A percentile compares a stretch with the other conserved stretches of the same genome.
Evolutionary conservation across 129 eudicot species (phyloP).

Genomic region (Saposhnikovia divaricata): DNA sequence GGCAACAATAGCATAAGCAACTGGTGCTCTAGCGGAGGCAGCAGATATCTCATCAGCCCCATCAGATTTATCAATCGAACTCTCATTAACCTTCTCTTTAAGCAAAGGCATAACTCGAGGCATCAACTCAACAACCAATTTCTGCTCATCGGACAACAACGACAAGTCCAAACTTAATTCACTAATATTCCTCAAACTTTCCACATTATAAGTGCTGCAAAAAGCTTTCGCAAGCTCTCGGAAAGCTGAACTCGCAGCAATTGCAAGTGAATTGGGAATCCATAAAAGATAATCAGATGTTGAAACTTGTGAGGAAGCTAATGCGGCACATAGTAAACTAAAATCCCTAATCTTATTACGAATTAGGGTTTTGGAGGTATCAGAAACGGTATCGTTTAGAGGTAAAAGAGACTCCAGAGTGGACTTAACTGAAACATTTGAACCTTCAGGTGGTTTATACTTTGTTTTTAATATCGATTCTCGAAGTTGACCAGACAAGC

Average conservation of each 20-base stretch:
- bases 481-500: conserved; percentile 51
- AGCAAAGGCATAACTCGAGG: conserved; percentile 59
- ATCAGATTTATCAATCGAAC: conserved; percentile 49
- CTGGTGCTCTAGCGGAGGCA: conserved; percentile 68
- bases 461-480: conserved; percentile 21
- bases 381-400: conserved; percentile 1
- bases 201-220: conserved; percentile 14
- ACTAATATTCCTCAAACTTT: conserved; percentile 13
- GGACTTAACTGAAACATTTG: conserved; percentile 49
- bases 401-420: conserved; percentile 56
- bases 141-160: conserved; percentile 30
- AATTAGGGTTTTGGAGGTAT: conserved; percentile 7
- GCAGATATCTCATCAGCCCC: conserved; percentile 57
- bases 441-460: conserved; percentile 44
- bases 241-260: conserved; percentile 42
- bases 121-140: conserved; percentile 56
- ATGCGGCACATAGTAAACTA: conserved; percentile 58
- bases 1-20: conserved; percentile 66
- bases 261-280: conserved; percentile 50
- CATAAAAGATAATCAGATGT: conserved; percentile 51
- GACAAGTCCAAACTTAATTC: conserved; percentile 29
- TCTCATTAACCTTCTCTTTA: conserved; percentile 61
- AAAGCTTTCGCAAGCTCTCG: conserved; percentile 25
- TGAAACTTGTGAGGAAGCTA: conserved; percentile 49
- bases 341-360: conserved; percentile 32